Evolutionary conservation across 106 monocot genomes (phyloP).

Genomic region (Hemerocallis citrina): DNA sequence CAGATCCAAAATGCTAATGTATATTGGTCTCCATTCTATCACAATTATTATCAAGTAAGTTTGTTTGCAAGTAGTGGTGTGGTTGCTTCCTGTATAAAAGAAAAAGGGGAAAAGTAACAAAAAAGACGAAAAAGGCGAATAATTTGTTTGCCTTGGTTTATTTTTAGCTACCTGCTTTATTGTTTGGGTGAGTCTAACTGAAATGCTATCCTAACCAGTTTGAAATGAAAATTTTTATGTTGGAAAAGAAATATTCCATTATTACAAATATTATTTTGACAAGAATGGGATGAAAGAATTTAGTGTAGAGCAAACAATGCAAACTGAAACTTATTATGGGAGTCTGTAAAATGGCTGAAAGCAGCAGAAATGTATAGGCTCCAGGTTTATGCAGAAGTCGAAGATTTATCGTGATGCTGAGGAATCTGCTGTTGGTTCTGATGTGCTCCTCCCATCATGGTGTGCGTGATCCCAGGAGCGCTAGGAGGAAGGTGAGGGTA

Average conservation of each 20-base stretch:
- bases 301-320: neutral
- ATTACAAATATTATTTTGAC: slow-evolving; percentile 4
- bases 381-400: slow-evolving; percentile 10
- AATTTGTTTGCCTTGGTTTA: neutral
- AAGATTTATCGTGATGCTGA: slow-evolving; percentile 5
- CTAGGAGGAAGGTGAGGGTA: slow-evolving; percentile 4
- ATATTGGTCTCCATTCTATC: neutral
- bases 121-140: slow-evolving; percentile 6
- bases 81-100: neutral
- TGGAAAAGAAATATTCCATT: slow-evolving; percentile 9
- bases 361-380: neutral
- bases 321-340: neutral
- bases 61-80: slow-evolving; percentile 10
- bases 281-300: neutral
- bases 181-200: slow-evolving; percentile 29
- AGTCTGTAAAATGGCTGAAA: neutral
- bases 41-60: neutral
- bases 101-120: too few relatives aligned
- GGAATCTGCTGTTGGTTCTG: slow-evolving; percentile 6
- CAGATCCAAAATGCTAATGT: too few relatives aligned
- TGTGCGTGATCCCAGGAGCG: neutral
- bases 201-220: slow-evolving; percentile 25
- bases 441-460: neutral
- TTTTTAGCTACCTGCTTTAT: slow-evolving; percentile 7
- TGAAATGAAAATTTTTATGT: slow-evolving; percentile 29